These are phyloP conservation scores for Yamadazyma spencermartinsiae DNA, from an alignment of 1,139 yeast species.

Conservation along the genomic window DNA sequence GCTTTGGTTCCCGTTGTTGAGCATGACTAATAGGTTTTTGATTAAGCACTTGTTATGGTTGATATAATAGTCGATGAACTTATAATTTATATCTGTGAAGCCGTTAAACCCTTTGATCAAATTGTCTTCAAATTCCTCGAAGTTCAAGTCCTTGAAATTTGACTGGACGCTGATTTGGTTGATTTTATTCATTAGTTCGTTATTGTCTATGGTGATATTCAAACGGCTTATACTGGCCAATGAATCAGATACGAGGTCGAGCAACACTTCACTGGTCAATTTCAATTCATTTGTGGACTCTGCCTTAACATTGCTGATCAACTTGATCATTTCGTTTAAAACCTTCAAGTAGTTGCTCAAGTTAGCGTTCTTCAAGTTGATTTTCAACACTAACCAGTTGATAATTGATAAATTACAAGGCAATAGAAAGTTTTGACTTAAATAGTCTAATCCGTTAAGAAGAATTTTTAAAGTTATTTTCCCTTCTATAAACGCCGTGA, in stretches of 20 bases:
- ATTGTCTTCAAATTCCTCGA: constrained; percentile 14
- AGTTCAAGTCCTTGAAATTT: constrained; percentile 6
- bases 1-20: constrained; percentile 7
- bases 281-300: constrained; percentile 18
- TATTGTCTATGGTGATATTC: not conserved
- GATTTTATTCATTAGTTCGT: constrained; percentile 1
- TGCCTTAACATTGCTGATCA: constrained; percentile 19
- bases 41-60: constrained; percentile 8
- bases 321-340: constrained; percentile 18
- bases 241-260: constrained; percentile 7
- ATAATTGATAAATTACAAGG: constrained; percentile 41
- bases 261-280: constrained; percentile 12
- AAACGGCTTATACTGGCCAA: not conserved
- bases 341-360: constrained; percentile 12
- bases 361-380: constrained; percentile 15
- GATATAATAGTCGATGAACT: constrained; percentile 11
- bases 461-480: constrained; percentile 40
- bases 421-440: constrained; percentile 42
- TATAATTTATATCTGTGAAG: constrained; percentile 10
- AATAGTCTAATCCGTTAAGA: constrained; percentile 45
- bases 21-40: constrained; percentile 8
- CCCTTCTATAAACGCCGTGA: constrained; percentile 58
- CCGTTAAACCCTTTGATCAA: constrained; percentile 14
- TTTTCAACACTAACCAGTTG: constrained; percentile 27
- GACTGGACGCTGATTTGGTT: not conserved